Base-by-base conservation (phyloP, 768 basidiomycete genomes). In the Auricularia cornea region DNA sequence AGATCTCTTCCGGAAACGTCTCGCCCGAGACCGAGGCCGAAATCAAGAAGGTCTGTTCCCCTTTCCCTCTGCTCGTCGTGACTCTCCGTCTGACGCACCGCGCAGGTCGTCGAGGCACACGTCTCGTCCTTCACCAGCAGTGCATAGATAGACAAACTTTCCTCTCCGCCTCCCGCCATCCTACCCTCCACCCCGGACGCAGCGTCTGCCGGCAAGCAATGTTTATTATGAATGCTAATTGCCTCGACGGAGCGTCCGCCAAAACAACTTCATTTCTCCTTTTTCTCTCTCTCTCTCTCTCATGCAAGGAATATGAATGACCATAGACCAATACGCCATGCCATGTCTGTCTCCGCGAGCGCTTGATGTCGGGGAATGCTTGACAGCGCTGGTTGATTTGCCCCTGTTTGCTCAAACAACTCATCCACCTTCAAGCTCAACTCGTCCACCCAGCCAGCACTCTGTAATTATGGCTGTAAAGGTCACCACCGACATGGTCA, bases 41-140 rank as follows among this genome's bases (percentile, higher is more conserved):
- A 84, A 96, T 95, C 77, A 96, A 94, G 90, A 91, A 89, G 82
- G n/a, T n/a, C n/a, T n/a, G n/a, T n/a, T n/a, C n/a, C n/a, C n/a
- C n/a, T n/a, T n/a, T n/a, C n/a, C n/a, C n/a, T n/a, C n/a, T n/a
- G n/a, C n/a, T n/a, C n/a, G n/a, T n/a, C n/a, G n/a, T n/a, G n/a
- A n/a, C n/a, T n/a, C n/a, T n/a, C n/a, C n/a, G n/a, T n/a, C n/a
- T n/a, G n/a, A n/a, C n/a, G n/a, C n/a, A n/a, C n/a, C n/a, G n/a
- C n/a, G n/a, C n/a, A n/a, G n/a, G 89, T 87, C 69, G 91, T 94
- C 28, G 90, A 92, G 79, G 89, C 92, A 70, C 91, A 92, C 68
- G 92, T 93, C 67, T 78, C 89, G 64, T 83, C 88, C 59, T 93
- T 93, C 80, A 48, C 20, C 44, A 48, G 44, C 44, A 48, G 44